Conservation (phyloP, 1,139 yeast species). For the Petasospora rhodanensis region DNA sequence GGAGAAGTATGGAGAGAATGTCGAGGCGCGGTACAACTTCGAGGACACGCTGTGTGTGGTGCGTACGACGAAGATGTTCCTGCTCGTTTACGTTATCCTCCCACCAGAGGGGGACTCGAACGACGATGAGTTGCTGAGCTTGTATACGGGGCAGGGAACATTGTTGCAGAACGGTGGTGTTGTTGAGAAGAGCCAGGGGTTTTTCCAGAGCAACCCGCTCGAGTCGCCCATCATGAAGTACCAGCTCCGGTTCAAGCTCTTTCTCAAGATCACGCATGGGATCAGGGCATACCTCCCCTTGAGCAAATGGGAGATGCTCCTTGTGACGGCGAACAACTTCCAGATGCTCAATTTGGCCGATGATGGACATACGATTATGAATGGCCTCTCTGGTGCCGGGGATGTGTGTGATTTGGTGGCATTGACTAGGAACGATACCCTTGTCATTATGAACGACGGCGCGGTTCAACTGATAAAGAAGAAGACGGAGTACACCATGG, state of each 20-base stretch:
- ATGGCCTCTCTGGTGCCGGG: slow-evolving; percentile 15
- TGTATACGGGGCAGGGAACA: slow-evolving; percentile 34
- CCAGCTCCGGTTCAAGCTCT: slow-evolving; percentile 38
- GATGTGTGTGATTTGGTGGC: neutral
- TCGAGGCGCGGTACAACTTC: slow-evolving; percentile 17
- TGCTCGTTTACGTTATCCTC: slow-evolving; percentile 31
- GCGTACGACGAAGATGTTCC: slow-evolving; percentile 30
- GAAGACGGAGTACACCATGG: slow-evolving; percentile 15
- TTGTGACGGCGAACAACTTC: slow-evolving; percentile 37
- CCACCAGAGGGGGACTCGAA: slow-evolving; percentile 6
- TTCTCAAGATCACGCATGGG: slow-evolving; percentile 40
- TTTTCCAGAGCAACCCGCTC: slow-evolving; percentile 26
- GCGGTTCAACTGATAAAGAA: slow-evolving; percentile 1
- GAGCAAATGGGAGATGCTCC: slow-evolving; percentile 28
- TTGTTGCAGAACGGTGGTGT: slow-evolving; percentile 46
- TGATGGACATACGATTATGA: slow-evolving; percentile 25
- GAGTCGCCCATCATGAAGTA: slow-evolving; percentile 31
- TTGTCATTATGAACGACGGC: slow-evolving; percentile 5
- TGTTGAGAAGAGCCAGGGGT: slow-evolving; percentile 30
- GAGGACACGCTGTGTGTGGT: slow-evolving; percentile 26
- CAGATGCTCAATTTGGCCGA: slow-evolving; percentile 36
- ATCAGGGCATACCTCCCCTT: slow-evolving; percentile 33
- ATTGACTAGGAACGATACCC: neutral
- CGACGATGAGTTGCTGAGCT: slow-evolving; percentile 37
- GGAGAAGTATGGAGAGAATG: slow-evolving; percentile 32